Evolutionary conservation across 2,329 filamentous ascomycete species (phyloP), one percentile per base, ranked within the genome.

Genomic region (Massarina eburnea): DNA sequence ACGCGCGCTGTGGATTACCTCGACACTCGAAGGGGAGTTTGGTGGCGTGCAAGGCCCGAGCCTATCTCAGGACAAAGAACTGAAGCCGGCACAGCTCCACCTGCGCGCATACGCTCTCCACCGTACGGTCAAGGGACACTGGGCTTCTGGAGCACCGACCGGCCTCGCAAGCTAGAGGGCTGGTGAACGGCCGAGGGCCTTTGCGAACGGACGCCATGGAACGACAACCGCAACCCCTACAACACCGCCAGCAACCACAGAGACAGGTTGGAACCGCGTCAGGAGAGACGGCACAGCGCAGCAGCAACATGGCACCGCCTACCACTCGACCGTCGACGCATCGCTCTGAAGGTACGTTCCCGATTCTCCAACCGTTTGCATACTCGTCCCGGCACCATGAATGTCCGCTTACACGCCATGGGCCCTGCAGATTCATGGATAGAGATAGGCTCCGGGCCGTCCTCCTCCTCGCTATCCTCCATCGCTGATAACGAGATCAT

Each of bases 361-460:
- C 30, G 29, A 14, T n/a, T 21, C 24, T 19, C 42, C 34, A 39
- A 18, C 26, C 20, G 8, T 8, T 12, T 34, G n/a, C 32, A 15
- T 34, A 10, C 10, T 4, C 34, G 12, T 9, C 19, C n/a, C 19
- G 36, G 19, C 12, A 20, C n/a, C 12, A 44, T 43, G 40, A 30
- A 24, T 8, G 3, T 22, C 20, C 19, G 48, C 58, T 65, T 34
- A 64, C 46, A 40, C 27, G 17, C 36, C 40, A 17, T 15, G 18
- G n/a, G 22, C 37, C 22, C 46, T 43, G 18, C 76, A 91, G 94
- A 97, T 75, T 96, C 94, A 8, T 99, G 94, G 94, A 84, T 97
- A 59, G 92, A 99, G 70, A 84, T 99, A 49, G 83, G 88, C 37
- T 96, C 92, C 3, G 89, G 94, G 59, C 91, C 92, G 7, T 96